Evolutionary conservation across 192 early-diverging fungal genomes (phyloP).

Genomic region (Linnemannia hyalina): DNA sequence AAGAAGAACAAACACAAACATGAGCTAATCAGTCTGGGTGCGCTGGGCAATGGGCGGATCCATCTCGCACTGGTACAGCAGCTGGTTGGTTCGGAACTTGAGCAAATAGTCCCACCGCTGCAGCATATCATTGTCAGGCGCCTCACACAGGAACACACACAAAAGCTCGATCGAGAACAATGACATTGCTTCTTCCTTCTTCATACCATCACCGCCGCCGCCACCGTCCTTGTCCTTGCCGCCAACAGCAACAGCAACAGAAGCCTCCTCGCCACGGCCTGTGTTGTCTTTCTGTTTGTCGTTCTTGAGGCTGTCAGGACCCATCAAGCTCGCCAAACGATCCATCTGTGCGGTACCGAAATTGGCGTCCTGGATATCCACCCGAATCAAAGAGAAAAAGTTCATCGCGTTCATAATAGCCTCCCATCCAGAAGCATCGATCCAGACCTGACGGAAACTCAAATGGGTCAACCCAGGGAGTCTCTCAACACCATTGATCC

Average conservation of each 20-base stretch:
- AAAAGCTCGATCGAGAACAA: background rate
- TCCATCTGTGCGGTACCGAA: background rate
- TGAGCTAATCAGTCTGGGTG: background rate
- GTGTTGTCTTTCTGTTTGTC: background rate
- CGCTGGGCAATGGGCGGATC: background rate
- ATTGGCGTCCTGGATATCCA: background rate
- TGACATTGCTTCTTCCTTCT: background rate
- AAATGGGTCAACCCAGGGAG: background rate
- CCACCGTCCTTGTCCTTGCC: background rate
- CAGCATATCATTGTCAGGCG: conserved; percentile 2
- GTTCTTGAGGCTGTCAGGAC: background rate
- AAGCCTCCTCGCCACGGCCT: background rate
- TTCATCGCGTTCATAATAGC: background rate
- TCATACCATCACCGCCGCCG: background rate
- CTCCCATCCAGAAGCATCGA: background rate
- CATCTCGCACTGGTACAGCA: background rate
- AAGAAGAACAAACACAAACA: background rate
- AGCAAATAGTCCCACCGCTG: conserved; percentile 2
- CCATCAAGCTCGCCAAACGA: background rate
- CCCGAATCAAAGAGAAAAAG: background rate
- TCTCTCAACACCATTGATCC: background rate
- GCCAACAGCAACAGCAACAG: background rate
- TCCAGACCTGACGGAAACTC: conserved; percentile 1
- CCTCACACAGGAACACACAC: background rate
- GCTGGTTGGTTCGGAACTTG: conserved; percentile 6